Evolutionary conservation across 768 basidiomycete genomes (phyloP), one percentile per base, ranked within the genome.

Genomic region (Chlorophyllum brunneum): DNA sequence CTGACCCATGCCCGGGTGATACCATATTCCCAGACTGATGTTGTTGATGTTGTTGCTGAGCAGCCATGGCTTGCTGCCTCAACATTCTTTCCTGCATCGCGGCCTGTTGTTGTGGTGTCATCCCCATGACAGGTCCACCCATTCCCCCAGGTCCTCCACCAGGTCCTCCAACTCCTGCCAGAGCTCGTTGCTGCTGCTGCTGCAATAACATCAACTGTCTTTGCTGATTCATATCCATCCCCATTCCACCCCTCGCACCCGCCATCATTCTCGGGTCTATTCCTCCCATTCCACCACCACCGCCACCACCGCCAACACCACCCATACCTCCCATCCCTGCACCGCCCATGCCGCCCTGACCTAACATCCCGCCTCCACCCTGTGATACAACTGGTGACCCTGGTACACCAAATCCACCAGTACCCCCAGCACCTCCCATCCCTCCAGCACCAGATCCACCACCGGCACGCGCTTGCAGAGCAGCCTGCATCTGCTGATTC

Each of bases 1-100:
- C 57, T 54, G 24, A 59, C 47, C 45, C 56, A 55, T 27, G 61
- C 58, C 33, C 51, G 33, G 54, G 56, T 48, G 38, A 67, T 61
- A 45, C 66, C 61, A 55, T 67, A 63, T 43, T 68, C 68, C 48
- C 71, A 60, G 27, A 72, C 56, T 65, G 80, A 70, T 6, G 77
- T 77, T 16, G 79, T 78, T 7, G 68, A 68, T 33, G 70, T 66
- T 33, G 70, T 66, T 52, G 77, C 47, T 63, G 61, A 27, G 59
- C 62, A 33, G 45, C 40, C 36, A 59, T 52, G 50, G 75, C 77
- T n/a, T 77, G 75, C 59, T 65, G 67, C 58, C 67, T 64, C 45
- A 64, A 62, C 58, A 70, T 56, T 44, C 61, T 57, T 41, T 73
- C 72, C 31, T 72, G 69, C 62, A 66, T 67, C 30, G 57, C 65